Base-by-base conservation (phyloP, 768 basidiomycete species). In the Mycena epipterygia region DNA sequence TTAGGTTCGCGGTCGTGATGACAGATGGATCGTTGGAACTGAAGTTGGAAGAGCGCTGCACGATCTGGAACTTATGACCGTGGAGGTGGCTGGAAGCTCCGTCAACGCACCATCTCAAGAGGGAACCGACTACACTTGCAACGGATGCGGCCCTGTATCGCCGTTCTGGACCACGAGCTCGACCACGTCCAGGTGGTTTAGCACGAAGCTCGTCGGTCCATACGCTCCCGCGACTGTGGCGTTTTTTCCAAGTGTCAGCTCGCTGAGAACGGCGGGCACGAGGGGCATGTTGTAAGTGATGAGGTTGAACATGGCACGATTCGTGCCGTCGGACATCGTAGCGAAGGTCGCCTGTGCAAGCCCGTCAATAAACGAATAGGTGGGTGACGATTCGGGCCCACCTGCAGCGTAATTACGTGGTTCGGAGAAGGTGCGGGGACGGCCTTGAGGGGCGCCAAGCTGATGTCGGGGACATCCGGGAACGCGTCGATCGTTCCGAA, bases 11-110 rank as follows among this genome's bases (percentile, higher is more conserved):
- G 27, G 86, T 83, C 64, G 95, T 81, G 0, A 97, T 97, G 53
- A 96, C 84, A 1, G 82, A 75, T 0, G 93, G 88, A 80, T 98
- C 94, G 74, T 87, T 81, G 1, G 92, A 92, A 0, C 89, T 89
- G 74, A 90, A 95, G 77, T 97, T 88, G 61, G 84, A 73, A 2
- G 90, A 87, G 62, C 93, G 91, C 64, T 89, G 86, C 25, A 97
- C 90, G 70, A 99, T 87, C 83, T 93, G 92, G 82, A 91, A 88
- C 75, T 92, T 91, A 84, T 97, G 95, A 0, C 96, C 96, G 80
- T 97, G 96, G 63, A 97, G 79, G 79, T 98, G 96, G 89, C 95
- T 96, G 60, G 19, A n/a, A 23, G 1, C 7, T 23, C n/a, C 17
- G 17, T 48, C 46, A 63, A 66, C 51, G 0, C 13, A 35, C 35